phyloP scores from a whole-genome alignment of 1,139 yeast genomes.

The Hyphopichia khmerensis region DNA sequence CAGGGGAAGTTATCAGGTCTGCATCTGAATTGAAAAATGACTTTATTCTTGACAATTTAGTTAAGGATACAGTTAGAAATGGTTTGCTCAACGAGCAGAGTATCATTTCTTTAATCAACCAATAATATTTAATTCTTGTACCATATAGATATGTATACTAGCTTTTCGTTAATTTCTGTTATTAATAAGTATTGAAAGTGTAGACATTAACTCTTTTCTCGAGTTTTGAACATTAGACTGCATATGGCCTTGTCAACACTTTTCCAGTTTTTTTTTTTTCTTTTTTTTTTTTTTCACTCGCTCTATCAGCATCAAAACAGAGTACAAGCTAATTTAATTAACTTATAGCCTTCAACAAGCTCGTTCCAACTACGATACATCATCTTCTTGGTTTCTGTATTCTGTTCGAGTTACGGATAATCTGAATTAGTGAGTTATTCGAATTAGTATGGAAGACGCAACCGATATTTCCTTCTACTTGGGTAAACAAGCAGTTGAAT shows the following conservation, averaged over 20 bases:
- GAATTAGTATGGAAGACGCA: constrained; percentile 26
- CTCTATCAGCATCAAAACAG: background rate
- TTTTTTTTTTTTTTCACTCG: background rate
- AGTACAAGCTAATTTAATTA: background rate
- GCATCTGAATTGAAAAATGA: background rate
- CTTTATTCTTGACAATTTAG: background rate
- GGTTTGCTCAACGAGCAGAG: background rate
- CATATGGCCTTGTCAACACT: background rate
- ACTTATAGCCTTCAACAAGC: background rate
- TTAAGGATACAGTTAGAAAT: background rate
- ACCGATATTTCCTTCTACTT: constrained; percentile 40
- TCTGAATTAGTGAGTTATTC: background rate
- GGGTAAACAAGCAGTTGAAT: constrained; percentile 32
- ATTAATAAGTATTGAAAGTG: no score
- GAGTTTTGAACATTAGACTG: background rate
- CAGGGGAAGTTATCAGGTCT: background rate
- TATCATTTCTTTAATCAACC: background rate
- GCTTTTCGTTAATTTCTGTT: no score
- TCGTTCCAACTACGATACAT: background rate
- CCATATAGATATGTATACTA: background rate
- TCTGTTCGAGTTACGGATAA: background rate
- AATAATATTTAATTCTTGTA: background rate
- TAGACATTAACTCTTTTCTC: background rate
- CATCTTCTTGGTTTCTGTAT: background rate
- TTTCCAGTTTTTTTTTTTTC: background rate